Evolutionary conservation across 2,329 filamentous ascomycete species (phyloP).

Genomic region (Ophiostoma australiae): DNA sequence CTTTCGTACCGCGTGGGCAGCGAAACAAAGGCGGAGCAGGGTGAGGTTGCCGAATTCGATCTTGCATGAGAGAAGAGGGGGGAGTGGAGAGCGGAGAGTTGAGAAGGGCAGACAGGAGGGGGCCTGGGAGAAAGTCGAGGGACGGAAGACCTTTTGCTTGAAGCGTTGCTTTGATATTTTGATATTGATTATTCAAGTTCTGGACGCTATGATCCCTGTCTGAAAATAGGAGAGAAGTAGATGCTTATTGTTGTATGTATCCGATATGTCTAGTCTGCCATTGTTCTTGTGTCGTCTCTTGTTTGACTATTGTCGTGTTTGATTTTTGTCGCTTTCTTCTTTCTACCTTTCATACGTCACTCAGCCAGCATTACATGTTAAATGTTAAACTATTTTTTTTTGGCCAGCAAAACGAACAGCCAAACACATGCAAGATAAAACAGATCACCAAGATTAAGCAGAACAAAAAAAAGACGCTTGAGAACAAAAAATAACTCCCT

Average conservation of each 20-base stretch:
- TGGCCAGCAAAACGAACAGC: neutral
- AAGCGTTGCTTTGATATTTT: constrained; percentile 2
- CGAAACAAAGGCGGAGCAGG: constrained; percentile 69
- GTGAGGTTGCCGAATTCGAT: constrained; percentile 74
- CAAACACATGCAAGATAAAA: neutral
- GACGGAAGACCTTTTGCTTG: neutral
- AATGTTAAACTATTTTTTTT: neutral
- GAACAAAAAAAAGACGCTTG: neutral
- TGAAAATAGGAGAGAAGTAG: neutral
- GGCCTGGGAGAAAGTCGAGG: too few species aligned
- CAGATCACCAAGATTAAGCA: neutral
- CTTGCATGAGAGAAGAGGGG: constrained; percentile 50
- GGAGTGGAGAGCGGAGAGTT: neutral
- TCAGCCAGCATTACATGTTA: neutral
- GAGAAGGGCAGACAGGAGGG: neutral
- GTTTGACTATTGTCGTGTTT: neutral
- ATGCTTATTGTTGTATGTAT: neutral
- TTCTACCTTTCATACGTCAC: neutral
- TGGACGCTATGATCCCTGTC: neutral
- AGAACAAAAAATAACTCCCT: constrained; percentile 16
- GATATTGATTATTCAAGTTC: neutral
- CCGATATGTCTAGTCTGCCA: neutral
- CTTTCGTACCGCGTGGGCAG: constrained; percentile 67
- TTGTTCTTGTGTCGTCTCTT: neutral
- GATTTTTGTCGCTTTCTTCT: neutral